phyloP scores from a whole-genome alignment of 2,329 filamentous ascomycete genomes.

The Aspergillus neoniger region DNA sequence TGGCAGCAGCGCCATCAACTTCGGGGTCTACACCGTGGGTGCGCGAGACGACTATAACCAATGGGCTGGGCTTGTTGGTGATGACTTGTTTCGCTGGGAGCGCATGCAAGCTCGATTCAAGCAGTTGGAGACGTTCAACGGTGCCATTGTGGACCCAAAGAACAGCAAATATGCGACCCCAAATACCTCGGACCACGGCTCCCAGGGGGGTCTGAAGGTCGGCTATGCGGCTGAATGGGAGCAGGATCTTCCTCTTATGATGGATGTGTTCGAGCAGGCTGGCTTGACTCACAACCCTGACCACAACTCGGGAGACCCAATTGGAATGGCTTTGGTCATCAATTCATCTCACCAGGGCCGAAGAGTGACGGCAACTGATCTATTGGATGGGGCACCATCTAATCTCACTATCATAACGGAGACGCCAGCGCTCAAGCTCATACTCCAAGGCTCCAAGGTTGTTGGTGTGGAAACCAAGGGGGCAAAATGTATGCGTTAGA shows the following conservation, averaged over 20 bases:
- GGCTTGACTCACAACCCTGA: constrained; percentile 56
- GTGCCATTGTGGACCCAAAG: constrained; percentile 38
- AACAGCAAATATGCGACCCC: constrained; percentile 53
- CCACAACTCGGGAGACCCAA: constrained; percentile 60
- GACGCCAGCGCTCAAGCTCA: constrained; percentile 50
- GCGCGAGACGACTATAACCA: constrained; percentile 63
- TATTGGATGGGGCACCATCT: constrained; percentile 46
- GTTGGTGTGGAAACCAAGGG: constrained; percentile 50
- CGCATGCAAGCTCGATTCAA: constrained; percentile 55
- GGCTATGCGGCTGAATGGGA: constrained; percentile 55
- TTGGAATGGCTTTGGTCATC: constrained; percentile 57
- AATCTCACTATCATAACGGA: constrained; percentile 58
- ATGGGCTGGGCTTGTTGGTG: constrained; percentile 59
- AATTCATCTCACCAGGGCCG: constrained; percentile 53
- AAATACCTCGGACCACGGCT: constrained; percentile 51
- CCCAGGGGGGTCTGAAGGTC: constrained; percentile 50
- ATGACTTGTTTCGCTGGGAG: constrained; percentile 59
- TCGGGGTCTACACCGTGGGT: constrained; percentile 57
- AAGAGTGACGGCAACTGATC: constrained; percentile 55
- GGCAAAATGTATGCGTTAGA: constrained; percentile 38
- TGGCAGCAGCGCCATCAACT: constrained; percentile 58
- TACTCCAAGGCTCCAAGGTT: constrained; percentile 50
- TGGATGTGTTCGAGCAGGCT: constrained; percentile 53
- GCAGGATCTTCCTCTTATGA: constrained; percentile 47
- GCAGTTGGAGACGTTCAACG: constrained; percentile 57